Evolutionary conservation across 2,329 filamentous ascomycete species (phyloP).

Genomic region (Botrytis porri): DNA sequence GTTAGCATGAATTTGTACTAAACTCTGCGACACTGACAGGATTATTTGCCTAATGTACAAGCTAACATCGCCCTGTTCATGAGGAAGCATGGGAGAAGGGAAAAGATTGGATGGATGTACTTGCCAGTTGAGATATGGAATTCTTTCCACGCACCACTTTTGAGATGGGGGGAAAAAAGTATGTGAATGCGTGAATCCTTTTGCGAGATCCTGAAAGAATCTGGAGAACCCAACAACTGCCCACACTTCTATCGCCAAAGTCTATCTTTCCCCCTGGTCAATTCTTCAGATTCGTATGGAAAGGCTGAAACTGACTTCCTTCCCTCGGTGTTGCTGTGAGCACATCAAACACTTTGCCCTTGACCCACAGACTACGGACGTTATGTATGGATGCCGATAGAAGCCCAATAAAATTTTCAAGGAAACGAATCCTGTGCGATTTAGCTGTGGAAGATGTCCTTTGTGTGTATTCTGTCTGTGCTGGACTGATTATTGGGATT

Average conservation of each 20-base stretch:
- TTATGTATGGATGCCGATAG: conserved; percentile 1
- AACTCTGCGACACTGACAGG: conserved; percentile 12
- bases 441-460: background rate
- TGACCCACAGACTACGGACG: conserved; percentile 14
- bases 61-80: background rate
- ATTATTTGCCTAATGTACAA: background rate
- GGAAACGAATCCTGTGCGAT: conserved; percentile 11
- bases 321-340: conserved; percentile 5
- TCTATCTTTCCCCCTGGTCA: conserved; percentile 1
- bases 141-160: conserved; percentile 7
- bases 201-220: background rate
- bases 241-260: conserved; percentile 10
- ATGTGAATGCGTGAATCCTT: background rate
- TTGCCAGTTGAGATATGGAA: conserved; percentile 1
- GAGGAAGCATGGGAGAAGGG: background rate
- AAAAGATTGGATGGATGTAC: background rate
- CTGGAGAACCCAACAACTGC: conserved; percentile 12
- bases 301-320: conserved; percentile 15
- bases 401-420: conserved; percentile 5
- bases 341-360: conserved; percentile 12
- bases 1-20: conserved; percentile 27
- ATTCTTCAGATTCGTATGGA: background rate
- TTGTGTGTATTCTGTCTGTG: background rate
- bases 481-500: background rate
- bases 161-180: background rate